Conservation (phyloP, 2,329 filamentous ascomycete genomes). For the Cytospora schulzeri region DNA sequence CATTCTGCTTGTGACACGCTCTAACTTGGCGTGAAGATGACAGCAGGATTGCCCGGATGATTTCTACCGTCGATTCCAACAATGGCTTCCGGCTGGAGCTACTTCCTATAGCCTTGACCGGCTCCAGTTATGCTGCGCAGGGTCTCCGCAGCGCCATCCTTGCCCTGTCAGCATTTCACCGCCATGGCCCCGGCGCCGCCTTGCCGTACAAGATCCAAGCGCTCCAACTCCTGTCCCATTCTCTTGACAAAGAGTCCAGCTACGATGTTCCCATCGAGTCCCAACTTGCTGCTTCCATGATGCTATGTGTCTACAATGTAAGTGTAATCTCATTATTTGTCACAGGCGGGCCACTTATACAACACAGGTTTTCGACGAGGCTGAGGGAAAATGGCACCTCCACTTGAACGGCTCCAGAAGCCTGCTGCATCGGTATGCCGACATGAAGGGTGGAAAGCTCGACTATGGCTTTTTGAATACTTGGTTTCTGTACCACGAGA, state of each 20-base stretch:
- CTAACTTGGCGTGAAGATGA: slow-evolving; percentile 38
- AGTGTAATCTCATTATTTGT: slow-evolving; percentile 24
- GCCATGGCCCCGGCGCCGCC: slow-evolving; percentile 42
- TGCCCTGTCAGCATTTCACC: slow-evolving; percentile 47
- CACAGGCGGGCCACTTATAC: slow-evolving; percentile 24
- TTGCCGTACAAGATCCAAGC: slow-evolving; percentile 46
- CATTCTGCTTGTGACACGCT: background rate
- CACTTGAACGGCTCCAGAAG: slow-evolving; percentile 48
- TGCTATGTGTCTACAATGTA: slow-evolving; percentile 54
- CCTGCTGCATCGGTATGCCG: slow-evolving; percentile 35
- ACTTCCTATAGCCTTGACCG: slow-evolving; percentile 48
- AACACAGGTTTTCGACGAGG: slow-evolving; percentile 49
- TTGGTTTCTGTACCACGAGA: slow-evolving; percentile 52
- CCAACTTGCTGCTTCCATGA: slow-evolving; percentile 51
- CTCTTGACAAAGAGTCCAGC: slow-evolving; percentile 36
- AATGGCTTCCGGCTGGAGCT: slow-evolving; percentile 51
- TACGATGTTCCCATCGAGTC: slow-evolving; percentile 36
- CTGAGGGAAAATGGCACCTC: slow-evolving; percentile 48
- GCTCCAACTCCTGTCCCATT: slow-evolving; percentile 43
- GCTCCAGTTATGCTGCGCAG: slow-evolving; percentile 37
- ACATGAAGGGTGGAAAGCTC: slow-evolving; percentile 34
- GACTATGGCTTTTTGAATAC: slow-evolving; percentile 44
- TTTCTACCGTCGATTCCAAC: slow-evolving; percentile 48
- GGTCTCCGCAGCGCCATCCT: slow-evolving; percentile 48
- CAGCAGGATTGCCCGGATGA: slow-evolving; percentile 45